These are phyloP conservation scores for Xylariaceae sp. DNA, from an alignment of 2,329 filamentous ascomycete species.

Conservation along the genomic window DNA sequence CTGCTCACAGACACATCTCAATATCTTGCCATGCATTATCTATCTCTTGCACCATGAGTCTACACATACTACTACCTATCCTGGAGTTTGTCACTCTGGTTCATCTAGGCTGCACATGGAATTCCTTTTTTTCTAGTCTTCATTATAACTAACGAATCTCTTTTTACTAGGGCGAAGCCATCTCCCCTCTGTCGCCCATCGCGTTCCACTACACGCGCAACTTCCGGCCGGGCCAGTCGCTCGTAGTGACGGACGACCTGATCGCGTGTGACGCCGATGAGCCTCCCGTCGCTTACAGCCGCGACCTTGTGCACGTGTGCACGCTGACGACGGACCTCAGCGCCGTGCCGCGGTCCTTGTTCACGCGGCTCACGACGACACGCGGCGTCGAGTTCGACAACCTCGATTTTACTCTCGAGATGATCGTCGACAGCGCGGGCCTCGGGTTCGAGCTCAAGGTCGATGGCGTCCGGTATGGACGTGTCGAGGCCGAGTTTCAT, in stretches of 20 bases:
- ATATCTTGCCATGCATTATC: slow-evolving; percentile 12
- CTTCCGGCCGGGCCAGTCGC: slow-evolving; percentile 78
- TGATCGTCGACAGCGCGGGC: slow-evolving; percentile 81
- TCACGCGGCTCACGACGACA: slow-evolving; percentile 78
- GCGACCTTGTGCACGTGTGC: slow-evolving; percentile 74
- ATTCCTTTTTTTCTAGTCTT: background rate
- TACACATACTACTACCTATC: no score
- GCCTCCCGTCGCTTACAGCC: slow-evolving; percentile 65
- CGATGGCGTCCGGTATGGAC: slow-evolving; percentile 77
- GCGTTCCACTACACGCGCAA: slow-evolving; percentile 88
- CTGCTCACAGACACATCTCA: background rate
- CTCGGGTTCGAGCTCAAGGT: slow-evolving; percentile 81
- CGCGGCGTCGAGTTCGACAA: slow-evolving; percentile 83
- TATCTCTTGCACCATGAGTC: background rate
- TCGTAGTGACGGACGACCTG: slow-evolving; percentile 80
- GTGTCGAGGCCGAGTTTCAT: slow-evolving; percentile 80
- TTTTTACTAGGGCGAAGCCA: slow-evolving; percentile 67
- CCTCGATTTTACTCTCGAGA: slow-evolving; percentile 81
- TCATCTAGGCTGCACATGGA: background rate
- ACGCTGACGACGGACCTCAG: slow-evolving; percentile 81
- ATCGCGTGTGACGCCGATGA: slow-evolving; percentile 76
- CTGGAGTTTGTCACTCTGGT: no score
- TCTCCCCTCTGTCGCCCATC: slow-evolving; percentile 76
- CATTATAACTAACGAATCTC: background rate
- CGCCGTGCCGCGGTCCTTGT: slow-evolving; percentile 75